These are phyloP conservation scores for Boechera divaricarpa DNA, from an alignment of 345 rosid genomes.

Conservation along the genomic window DNA sequence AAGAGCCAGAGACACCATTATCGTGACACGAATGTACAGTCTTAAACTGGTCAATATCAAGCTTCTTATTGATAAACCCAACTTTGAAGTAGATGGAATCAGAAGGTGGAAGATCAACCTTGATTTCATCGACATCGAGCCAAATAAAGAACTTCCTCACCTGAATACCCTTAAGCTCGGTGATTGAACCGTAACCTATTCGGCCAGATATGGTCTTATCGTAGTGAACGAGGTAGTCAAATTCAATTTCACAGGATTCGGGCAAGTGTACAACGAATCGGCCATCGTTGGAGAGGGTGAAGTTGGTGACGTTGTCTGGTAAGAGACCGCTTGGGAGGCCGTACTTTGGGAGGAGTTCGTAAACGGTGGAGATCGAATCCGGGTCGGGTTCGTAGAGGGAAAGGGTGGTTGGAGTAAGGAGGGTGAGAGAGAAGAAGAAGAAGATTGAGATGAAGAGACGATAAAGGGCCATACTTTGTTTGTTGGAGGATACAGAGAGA, in stretches of 20 bases:
- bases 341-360: conserved; percentile 81
- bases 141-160: conserved; percentile 76
- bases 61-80: conserved; percentile 87
- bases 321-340: conserved; percentile 91
- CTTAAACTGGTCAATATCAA: conserved; percentile 80
- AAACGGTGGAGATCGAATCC: conserved; percentile 52
- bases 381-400: conserved; percentile 45
- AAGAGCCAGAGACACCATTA: conserved; percentile 36
- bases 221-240: conserved; percentile 87
- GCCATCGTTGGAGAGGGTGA: conserved; percentile 71
- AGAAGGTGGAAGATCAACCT: conserved; percentile 87
- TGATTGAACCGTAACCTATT: conserved; percentile 75
- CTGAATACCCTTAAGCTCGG: conserved; percentile 78
- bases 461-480: conserved; percentile 37
- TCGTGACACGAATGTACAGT: conserved; percentile 71
- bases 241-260: conserved; percentile 65
- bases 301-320: conserved; percentile 63
- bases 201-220: conserved; percentile 68
- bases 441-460: conserved; percentile 40
- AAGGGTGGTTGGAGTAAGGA: conserved; percentile 24
- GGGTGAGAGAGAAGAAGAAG: conserved; percentile 40
- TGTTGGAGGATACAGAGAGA: conserved; percentile 3
- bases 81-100: conserved; percentile 87
- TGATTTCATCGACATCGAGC: conserved; percentile 85
- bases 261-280: conserved; percentile 59